These are phyloP conservation scores for Protea cynaroides DNA, from an alignment of 164 flowering plant species.

Conservation along the genomic window DNA sequence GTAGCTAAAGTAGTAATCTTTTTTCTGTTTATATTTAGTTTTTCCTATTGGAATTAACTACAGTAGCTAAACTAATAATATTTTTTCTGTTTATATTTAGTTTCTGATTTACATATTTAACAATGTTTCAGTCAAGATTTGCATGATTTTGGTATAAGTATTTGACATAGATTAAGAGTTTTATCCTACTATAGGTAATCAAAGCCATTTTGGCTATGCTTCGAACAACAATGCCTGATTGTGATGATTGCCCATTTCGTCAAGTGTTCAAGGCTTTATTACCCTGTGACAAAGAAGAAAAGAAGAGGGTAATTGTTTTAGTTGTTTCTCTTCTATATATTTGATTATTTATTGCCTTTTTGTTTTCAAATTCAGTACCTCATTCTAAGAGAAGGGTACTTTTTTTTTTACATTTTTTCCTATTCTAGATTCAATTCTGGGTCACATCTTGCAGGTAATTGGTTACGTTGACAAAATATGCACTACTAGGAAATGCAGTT, in stretches of 20 bases:
- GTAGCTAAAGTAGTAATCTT: neutral
- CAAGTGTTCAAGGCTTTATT: slow-evolving; percentile 78
- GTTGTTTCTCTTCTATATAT: neutral
- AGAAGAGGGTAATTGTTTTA: slow-evolving; percentile 50
- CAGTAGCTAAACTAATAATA: neutral
- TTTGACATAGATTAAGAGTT: slow-evolving; percentile 3
- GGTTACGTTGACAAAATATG: slow-evolving; percentile 76
- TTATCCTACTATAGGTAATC: slow-evolving; percentile 45
- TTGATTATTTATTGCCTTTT: neutral
- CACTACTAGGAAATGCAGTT: slow-evolving; percentile 59
- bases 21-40: neutral
- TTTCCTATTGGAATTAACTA: too few relatives aligned
- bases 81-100: neutral
- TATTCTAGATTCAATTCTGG: neutral
- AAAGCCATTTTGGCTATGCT: slow-evolving; percentile 75
- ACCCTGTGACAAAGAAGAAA: slow-evolving; percentile 78
- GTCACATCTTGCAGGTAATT: slow-evolving; percentile 47
- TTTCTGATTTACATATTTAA: too few relatives aligned
- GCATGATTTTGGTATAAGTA: neutral
- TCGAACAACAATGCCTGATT: slow-evolving; percentile 61
- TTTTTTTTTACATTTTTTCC: slow-evolving; percentile 3
- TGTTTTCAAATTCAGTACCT: neutral
- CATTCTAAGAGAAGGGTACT: neutral
- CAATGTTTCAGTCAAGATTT: neutral
- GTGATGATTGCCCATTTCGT: slow-evolving; percentile 80